Conservation (phyloP, 1,139 yeast genomes). For the Candida frijolesensis region DNA sequence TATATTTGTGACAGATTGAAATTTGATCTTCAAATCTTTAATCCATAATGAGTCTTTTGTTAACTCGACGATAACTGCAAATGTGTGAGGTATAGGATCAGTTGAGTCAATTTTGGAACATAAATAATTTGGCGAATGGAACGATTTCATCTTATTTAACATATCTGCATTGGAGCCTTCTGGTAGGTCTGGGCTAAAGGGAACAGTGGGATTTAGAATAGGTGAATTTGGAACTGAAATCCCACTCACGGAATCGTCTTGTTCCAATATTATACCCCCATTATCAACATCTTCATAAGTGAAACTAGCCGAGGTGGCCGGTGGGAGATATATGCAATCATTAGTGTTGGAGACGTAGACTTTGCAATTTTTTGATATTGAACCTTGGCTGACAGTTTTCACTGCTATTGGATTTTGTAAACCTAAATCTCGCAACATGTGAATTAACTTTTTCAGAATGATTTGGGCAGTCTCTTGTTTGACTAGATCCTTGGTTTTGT, state of each 20-base stretch:
- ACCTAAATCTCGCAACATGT: constrained; percentile 40
- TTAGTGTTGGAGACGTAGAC: constrained; percentile 44
- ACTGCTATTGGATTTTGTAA: constrained; percentile 44
- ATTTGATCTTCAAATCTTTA: constrained; percentile 33
- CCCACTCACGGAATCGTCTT: background rate
- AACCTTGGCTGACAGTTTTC: constrained; percentile 26
- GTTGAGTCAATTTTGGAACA: constrained; percentile 44
- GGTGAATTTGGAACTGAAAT: background rate
- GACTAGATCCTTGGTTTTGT: constrained; percentile 40
- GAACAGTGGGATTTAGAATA: background rate
- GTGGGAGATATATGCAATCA: constrained; percentile 45
- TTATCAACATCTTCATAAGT: constrained; percentile 51
- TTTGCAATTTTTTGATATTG: constrained; percentile 30
- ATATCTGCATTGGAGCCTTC: constrained; percentile 3
- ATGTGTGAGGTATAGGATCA: constrained; percentile 48
- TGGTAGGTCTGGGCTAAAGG: background rate
- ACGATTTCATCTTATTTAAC: constrained; percentile 15
- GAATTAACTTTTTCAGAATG: constrained; percentile 37
- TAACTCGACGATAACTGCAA: constrained; percentile 46
- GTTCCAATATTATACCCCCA: constrained; percentile 28
- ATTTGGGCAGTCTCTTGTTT: constrained; percentile 43
- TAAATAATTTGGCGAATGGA: constrained; percentile 42
- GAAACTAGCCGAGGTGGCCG: constrained; percentile 45
- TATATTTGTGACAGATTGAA: constrained; percentile 37
- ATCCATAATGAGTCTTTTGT: constrained; percentile 33